Evolutionary conservation across 1,284 basidiomycete genomes (phyloP).

Genomic region (Rhizoctonia solani): DNA sequence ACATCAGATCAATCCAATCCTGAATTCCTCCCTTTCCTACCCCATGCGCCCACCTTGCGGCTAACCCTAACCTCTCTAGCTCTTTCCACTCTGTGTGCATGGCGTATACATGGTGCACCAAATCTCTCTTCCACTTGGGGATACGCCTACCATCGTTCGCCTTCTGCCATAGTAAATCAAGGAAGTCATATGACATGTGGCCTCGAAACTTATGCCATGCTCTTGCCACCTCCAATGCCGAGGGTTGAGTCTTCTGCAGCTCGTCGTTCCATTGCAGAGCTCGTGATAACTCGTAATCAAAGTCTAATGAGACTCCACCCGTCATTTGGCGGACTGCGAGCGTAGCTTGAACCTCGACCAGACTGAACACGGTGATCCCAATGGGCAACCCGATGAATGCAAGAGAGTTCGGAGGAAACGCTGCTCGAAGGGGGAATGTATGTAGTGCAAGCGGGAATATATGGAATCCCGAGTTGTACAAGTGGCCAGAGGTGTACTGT

Average conservation of each 20-base stretch:
- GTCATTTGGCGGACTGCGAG: slow-evolving; percentile 17
- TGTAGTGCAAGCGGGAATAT: slow-evolving; percentile 65
- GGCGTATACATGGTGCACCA: slow-evolving; percentile 55
- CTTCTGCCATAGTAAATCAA: slow-evolving; percentile 23
- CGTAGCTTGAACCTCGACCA: slow-evolving; percentile 68
- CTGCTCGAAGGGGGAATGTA: slow-evolving; percentile 55
- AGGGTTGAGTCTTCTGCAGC: not conserved
- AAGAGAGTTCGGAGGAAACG: slow-evolving; percentile 56
- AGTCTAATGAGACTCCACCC: slow-evolving; percentile 10
- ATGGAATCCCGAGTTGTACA: slow-evolving; percentile 65
- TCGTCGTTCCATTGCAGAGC: not conserved
- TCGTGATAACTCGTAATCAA: slow-evolving; percentile 6
- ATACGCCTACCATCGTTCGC: slow-evolving; percentile 46
- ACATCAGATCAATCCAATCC: slow-evolving; percentile 68
- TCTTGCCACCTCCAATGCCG: slow-evolving; percentile 9
- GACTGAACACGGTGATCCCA: slow-evolving; percentile 63
- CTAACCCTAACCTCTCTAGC: slow-evolving; percentile 56
- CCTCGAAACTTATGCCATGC: not conserved
- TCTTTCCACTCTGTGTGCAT: slow-evolving; percentile 62
- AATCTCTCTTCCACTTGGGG: slow-evolving; percentile 60
- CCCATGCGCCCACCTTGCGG: slow-evolving; percentile 60
- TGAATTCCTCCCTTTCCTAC: slow-evolving; percentile 59
- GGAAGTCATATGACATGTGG: not conserved
- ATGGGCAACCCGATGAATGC: slow-evolving; percentile 67
- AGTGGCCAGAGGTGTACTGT: slow-evolving; percentile 50